A percentile compares a stretch with the other conserved stretches of the same genome.
Conservation (phyloP, 805 yeast genomes). For the Pichia nanzhaoensis region DNA sequence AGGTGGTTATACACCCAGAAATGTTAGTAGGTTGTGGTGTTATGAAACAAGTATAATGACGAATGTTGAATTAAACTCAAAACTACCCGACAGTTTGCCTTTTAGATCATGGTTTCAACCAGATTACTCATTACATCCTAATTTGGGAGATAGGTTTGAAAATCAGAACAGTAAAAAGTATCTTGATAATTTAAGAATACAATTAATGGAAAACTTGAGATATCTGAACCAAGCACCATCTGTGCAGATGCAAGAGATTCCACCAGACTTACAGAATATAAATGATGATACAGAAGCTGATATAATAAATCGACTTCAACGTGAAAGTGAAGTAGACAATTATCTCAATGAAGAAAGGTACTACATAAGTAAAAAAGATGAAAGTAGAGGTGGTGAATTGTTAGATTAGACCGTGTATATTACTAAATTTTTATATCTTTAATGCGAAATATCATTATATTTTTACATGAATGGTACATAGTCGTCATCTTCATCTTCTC, state of each 20-base stretch:
- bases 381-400: conserved; percentile 31
- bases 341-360: conserved; percentile 32
- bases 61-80: conserved; percentile 67
- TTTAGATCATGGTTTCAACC: conserved; percentile 84
- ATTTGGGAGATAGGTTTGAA: conserved; percentile 69
- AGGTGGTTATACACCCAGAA: conserved; percentile 96
- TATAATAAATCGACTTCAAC: conserved; percentile 30
- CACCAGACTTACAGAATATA: conserved; percentile 51
- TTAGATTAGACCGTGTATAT: conserved; percentile 10
- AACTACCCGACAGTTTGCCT: conserved; percentile 68
- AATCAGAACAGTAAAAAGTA: conserved; percentile 81
- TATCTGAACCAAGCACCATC: conserved; percentile 88
- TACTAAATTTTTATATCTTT: not conserved
- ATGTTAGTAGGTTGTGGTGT: conserved; percentile 92
- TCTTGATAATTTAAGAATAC: conserved; percentile 69
- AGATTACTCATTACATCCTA: conserved; percentile 84
- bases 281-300: conserved; percentile 39
- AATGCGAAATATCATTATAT: not conserved
- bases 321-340: conserved; percentile 31
- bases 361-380: conserved; percentile 34
- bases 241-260: conserved; percentile 85
- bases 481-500: conserved; percentile 30
- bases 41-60: conserved; percentile 89
- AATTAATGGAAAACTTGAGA: conserved; percentile 74
- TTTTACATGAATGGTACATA: conserved; percentile 29